Percentiles rank a stretch among this genome's conserved stretches.
These are phyloP conservation scores for Saksenaea vasiformis DNA, from an alignment of 371 early-diverging fungal species.

Conservation along the genomic window DNA sequence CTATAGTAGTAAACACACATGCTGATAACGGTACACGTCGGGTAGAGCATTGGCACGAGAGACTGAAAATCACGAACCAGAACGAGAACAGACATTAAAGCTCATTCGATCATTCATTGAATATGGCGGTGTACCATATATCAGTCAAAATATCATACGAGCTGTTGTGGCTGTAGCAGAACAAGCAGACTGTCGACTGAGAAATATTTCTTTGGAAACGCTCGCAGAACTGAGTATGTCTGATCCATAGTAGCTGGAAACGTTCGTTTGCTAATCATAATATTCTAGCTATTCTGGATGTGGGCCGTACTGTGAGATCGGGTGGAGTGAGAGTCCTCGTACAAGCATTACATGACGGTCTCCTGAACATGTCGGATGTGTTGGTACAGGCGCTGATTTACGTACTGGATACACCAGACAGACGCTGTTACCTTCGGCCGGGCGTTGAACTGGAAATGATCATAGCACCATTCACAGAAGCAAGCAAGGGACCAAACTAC, in stretches of 20 bases:
- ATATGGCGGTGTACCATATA: conserved; percentile 57
- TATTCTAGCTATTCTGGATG: conserved; percentile 51
- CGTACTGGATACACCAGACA: conserved; percentile 71
- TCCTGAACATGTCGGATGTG: conserved; percentile 64
- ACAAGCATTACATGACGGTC: conserved; percentile 73
- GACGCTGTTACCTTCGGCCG: conserved; percentile 70
- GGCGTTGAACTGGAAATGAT: conserved; percentile 77
- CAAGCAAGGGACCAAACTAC: conserved; percentile 61
- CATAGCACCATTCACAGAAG: conserved; percentile 78
- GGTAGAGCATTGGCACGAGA: conserved; percentile 65
- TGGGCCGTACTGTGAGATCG: conserved; percentile 61
- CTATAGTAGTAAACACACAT: not conserved
- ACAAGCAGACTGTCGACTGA: conserved; percentile 73
- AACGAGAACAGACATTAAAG: conserved; percentile 77
- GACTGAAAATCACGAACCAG: conserved; percentile 62
- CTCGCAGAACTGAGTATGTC: conserved; percentile 75
- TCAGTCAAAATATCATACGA: conserved; percentile 71
- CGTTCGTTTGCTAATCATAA: not conserved
- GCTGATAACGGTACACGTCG: not conserved
- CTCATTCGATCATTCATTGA: conserved; percentile 72
- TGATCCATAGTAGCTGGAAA: not conserved
- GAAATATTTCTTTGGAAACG: conserved; percentile 76
- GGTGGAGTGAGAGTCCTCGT: conserved; percentile 76
- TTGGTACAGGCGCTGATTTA: conserved; percentile 68
- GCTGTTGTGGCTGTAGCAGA: conserved; percentile 79